These are phyloP conservation scores for Platismatia glauca DNA, from an alignment of 495 filamentous ascomycete species.

Conservation along the genomic window DNA sequence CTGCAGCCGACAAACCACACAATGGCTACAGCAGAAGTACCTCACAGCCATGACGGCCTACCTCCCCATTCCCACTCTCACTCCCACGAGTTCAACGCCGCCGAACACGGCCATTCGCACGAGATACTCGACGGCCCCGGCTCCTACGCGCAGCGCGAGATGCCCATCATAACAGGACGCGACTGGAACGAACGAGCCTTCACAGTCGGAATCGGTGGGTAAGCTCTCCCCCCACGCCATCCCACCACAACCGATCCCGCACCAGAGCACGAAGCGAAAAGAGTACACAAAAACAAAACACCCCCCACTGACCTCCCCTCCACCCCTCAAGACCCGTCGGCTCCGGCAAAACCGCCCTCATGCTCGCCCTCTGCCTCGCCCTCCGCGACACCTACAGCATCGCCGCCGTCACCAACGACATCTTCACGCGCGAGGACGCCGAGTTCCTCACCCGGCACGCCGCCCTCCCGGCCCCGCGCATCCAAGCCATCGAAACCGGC, in stretches of 20 bases:
- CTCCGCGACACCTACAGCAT: slow-evolving; percentile 72
- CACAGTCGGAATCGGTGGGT: slow-evolving; percentile 96
- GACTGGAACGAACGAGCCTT: slow-evolving; percentile 89
- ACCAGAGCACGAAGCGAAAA: not conserved
- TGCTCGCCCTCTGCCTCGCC: slow-evolving; percentile 78
- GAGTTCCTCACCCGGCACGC: slow-evolving; percentile 86
- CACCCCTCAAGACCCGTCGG: slow-evolving; percentile 69
- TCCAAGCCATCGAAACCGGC: slow-evolving; percentile 94
- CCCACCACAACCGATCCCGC: not conserved
- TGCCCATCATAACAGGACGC: slow-evolving; percentile 80
- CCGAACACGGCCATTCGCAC: slow-evolving; percentile 88
- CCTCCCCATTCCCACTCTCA: slow-evolving; percentile 55
- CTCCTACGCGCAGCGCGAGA: slow-evolving; percentile 81
- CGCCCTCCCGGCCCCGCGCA: slow-evolving; percentile 72
- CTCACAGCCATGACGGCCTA: slow-evolving; percentile 28
- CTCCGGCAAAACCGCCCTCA: slow-evolving; percentile 93
- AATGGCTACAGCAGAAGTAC: not conserved
- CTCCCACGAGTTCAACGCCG: slow-evolving; percentile 51
- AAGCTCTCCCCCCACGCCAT: slow-evolving; percentile 33
- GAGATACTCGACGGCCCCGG: slow-evolving; percentile 94
- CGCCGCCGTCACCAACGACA: slow-evolving; percentile 96
- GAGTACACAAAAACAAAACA: not conserved
- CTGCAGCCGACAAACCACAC: not conserved
- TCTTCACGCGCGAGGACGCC: slow-evolving; percentile 94
- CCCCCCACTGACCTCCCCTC: slow-evolving; percentile 16